phyloP scores from a whole-genome alignment of 306 rosid species.

The Carpinus viminea region DNA sequence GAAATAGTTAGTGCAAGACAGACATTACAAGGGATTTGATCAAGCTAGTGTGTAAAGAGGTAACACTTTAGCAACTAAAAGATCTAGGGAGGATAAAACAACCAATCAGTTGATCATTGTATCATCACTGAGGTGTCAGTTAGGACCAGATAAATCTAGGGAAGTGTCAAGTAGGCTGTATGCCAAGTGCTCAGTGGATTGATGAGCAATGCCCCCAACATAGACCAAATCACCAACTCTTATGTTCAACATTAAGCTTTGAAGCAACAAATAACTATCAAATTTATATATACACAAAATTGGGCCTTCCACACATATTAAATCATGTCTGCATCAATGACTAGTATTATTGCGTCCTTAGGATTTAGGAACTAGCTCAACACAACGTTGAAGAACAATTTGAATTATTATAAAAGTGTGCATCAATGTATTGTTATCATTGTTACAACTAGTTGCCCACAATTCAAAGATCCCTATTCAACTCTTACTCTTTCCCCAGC shows the following conservation, averaged over 20 bases:
- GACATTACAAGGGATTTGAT: neutral
- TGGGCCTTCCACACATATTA: neutral
- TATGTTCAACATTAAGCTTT: neutral
- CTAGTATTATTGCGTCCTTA: neutral
- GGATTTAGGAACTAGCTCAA: neutral
- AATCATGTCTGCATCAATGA: neutral
- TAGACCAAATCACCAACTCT: neutral
- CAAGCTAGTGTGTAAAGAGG: neutral
- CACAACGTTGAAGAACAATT: neutral
- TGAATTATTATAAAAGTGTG: neutral
- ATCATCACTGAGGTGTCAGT: neutral
- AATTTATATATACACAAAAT: neutral
- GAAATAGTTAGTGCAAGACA: neutral
- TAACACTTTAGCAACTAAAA: neutral
- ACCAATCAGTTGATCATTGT: neutral
- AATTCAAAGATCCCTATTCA: neutral
- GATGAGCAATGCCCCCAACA: neutral
- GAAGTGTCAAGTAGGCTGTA: neutral
- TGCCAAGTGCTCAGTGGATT: neutral
- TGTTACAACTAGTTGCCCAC: neutral
- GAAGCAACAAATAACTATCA: neutral
- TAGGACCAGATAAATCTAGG: neutral
- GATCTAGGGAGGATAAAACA: neutral
- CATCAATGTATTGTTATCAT: neutral
- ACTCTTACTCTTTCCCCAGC: neutral